Evolutionary conservation across 202 grass and related monocot genomes (phyloP).

Genomic region (Zizania palustris): DNA sequence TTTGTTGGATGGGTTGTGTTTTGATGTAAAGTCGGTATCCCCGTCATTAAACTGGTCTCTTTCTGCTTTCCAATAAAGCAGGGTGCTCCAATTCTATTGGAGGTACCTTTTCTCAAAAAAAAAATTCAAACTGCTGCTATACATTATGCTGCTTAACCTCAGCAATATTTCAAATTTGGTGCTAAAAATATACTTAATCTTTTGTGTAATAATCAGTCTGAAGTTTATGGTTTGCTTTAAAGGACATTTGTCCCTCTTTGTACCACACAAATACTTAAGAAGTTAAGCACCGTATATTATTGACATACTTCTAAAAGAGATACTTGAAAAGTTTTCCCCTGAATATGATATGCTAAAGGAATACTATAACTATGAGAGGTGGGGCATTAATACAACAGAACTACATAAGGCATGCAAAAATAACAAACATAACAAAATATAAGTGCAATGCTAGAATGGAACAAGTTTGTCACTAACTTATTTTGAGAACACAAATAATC

Average conservation of each 20-base stretch:
- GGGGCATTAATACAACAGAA: not conserved
- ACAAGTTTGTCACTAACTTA: slow-evolving; percentile 5
- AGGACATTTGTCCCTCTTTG: slow-evolving; percentile 5
- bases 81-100: too few species aligned
- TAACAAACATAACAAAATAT: slow-evolving; percentile 4
- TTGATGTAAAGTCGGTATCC: too few species aligned
- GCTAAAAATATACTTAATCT: not conserved
- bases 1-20: too few species aligned
- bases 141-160: slow-evolving; percentile 5
- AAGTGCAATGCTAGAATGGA: slow-evolving; percentile 21
- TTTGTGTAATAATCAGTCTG: not conserved
- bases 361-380: slow-evolving; percentile 12
- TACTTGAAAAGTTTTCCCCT: not conserved
- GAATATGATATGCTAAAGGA: not conserved
- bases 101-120: too few species aligned
- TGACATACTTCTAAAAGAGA: slow-evolving; percentile 1
- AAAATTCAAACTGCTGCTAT: not conserved
- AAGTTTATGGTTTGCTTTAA: slow-evolving; percentile 10
- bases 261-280: not conserved
- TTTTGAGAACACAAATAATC: slow-evolving; percentile 9
- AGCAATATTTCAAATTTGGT: slow-evolving; percentile 27
- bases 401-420: slow-evolving; percentile 2
- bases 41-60: too few species aligned
- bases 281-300: slow-evolving; percentile 9
- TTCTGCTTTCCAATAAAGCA: too few species aligned